Conservation (phyloP, 2,329 filamentous ascomycete genomes). For the Colletotrichum chrysophilum region DNA sequence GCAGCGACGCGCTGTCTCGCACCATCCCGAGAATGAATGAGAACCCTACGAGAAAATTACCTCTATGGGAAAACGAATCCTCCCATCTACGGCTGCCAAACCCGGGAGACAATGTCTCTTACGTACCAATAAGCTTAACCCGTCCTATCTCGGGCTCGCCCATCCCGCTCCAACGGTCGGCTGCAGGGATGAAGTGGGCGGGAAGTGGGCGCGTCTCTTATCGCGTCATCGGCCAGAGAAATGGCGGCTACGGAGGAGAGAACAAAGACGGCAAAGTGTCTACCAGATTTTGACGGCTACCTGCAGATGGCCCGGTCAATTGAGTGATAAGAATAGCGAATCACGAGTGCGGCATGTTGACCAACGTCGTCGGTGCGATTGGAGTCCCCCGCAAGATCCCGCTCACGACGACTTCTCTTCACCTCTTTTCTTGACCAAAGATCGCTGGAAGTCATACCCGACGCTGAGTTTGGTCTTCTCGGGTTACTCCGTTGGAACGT, state of each 20-base stretch:
- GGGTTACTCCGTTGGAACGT: background rate
- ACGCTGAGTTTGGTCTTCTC: background rate
- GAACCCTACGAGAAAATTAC: background rate
- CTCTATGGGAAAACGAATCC: background rate
- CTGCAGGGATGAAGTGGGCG: background rate
- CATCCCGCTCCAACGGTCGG: background rate
- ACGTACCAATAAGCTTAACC: background rate
- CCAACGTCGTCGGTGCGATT: background rate
- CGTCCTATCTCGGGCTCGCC: background rate
- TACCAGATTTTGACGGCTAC: background rate
- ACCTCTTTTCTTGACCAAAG: background rate
- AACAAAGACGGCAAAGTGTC: background rate
- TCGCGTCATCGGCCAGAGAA: background rate
- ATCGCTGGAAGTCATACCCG: background rate
- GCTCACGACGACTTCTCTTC: background rate
- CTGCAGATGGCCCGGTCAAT: background rate
- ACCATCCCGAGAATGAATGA: background rate
- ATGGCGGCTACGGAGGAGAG: background rate
- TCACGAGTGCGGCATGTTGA: background rate
- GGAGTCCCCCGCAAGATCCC: background rate
- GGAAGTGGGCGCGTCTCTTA: background rate
- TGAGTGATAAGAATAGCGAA: background rate
- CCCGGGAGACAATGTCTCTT: background rate
- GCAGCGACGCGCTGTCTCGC: background rate
- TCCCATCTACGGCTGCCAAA: rapidly evolving